A percentile compares a stretch with the other conserved stretches of the same genome.
These are phyloP conservation scores for Colletotrichum sp. DNA, from an alignment of 2,329 filamentous ascomycete species.

Conservation along the genomic window DNA sequence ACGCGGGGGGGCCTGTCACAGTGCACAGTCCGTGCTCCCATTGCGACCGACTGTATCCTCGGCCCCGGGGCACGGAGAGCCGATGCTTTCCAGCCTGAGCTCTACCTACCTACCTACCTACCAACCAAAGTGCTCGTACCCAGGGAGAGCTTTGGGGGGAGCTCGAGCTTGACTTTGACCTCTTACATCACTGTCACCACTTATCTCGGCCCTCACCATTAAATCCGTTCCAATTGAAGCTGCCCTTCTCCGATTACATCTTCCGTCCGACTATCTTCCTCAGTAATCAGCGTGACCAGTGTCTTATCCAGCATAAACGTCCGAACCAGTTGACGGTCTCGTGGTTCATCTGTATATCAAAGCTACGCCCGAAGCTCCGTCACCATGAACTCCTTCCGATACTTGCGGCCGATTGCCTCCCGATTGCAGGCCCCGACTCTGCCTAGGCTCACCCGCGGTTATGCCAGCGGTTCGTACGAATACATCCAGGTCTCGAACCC, in stretches of 20 bases:
- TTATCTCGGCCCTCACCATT: neutral
- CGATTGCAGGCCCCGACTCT: constrained; percentile 62
- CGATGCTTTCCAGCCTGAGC: constrained; percentile 30
- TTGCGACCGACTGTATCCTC: constrained; percentile 25
- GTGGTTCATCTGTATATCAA: neutral
- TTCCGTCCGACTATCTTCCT: neutral
- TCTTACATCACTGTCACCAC: constrained; percentile 1
- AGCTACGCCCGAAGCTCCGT: neutral
- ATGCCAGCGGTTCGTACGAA: constrained; percentile 67
- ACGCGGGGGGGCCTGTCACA: constrained; percentile 8
- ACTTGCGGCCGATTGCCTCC: constrained; percentile 64
- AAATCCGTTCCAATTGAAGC: neutral
- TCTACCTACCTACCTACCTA: neutral
- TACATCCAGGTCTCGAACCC: constrained; percentile 83
- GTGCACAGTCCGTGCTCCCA: neutral
- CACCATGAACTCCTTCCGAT: constrained; percentile 59
- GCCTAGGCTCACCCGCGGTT: constrained; percentile 60
- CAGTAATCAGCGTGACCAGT: neutral
- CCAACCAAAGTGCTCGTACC: neutral
- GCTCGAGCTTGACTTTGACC: constrained; percentile 6
- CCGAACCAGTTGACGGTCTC: neutral
- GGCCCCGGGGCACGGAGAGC: constrained; percentile 28
- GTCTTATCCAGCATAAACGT: neutral
- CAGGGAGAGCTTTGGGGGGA: neutral
- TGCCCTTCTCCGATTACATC: neutral